Base-by-base conservation (phyloP, 106 monocot genomes). In the Dioscorea zingiberensis region DNA sequence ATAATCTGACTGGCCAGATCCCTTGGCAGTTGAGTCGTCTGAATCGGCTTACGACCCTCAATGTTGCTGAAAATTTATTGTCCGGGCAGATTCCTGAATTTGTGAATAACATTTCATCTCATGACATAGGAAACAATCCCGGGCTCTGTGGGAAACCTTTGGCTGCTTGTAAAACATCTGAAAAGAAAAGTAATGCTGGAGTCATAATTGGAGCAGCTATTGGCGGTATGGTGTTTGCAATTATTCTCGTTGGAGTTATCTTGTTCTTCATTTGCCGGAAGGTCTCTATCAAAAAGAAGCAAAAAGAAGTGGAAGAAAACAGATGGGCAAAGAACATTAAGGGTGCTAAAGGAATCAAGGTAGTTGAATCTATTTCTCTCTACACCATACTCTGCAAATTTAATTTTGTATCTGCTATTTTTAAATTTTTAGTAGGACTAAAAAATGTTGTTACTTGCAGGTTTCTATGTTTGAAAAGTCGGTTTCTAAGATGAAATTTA, bases 111-210 rank as follows among this genome's bases (percentile, higher is more conserved):
- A 14, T 70, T 11, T 0, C 45, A 18, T 0, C 69, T 14, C 8
- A 66, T 7, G 71, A 17, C 63, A 79, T 76, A 66, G 75, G 59
- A 14, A 72, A 83, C 64, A 95, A 95, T 75, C 27, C 18, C 15
- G 91, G 72, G 14, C 85, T 95, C 57, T 95, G 95, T 68, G 95
- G 91, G 44, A 17, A 2, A 4, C 78, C 87, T 65, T 57, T 87
- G 30, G 64, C 17, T 18, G 59, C 13, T 22, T 91, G 85, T 49
- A n/a, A n/a, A 2, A 54, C n/a, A 4, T 4, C 67, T 57, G 7
- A 63, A 8, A 70, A 72, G 59, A 91, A 88, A 59, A 48, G 2
- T 45, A 65, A 60, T 54, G 67, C 64, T 44, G 80, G 78, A 16
- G 78, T 95, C 3, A 76, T 88, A 17, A 69, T 83, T 27, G 83